Evolutionary conservation across 495 filamentous ascomycete genomes (phyloP), one percentile per base, ranked within the genome.

Genomic region (Tricharina praecox): DNA sequence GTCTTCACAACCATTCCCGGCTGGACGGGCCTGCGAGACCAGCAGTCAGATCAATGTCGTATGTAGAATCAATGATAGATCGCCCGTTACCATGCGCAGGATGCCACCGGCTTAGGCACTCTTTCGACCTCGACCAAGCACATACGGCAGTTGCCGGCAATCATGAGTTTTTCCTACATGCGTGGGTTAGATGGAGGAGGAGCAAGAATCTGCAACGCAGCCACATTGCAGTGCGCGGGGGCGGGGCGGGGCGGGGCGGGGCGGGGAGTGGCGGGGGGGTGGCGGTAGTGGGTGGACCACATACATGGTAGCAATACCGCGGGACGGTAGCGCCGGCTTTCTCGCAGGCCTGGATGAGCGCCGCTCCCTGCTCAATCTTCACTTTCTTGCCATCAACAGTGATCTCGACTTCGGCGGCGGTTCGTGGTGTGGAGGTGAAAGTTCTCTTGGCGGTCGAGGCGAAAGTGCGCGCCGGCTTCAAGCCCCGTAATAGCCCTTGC

Each of bases 121-220:
- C 81, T 73, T 69, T 94, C 92, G 53, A 97, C 90, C 71, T 97
- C 90, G 53, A 97, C 90, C 58, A 97, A 67, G 67, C 90, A 97
- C 90, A 96, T 97, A 68, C 90, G 87, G 64, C 90, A 97, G 66
- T 97, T 97, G 63, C 90, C 90, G 53, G 90, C 90, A 68, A 97
- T 92, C 82, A 92, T 82, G 48, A 97, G 73, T 68, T 97, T 97
- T 64, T 62, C 56, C 56, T 61, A 36, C 43, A 35, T 18, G 61
- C 55, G 45, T 57, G 13, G n/a, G 20, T 15, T 15, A 39, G 20
- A 43, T 21, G 34, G 8, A 4, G 16, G 34, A 32, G 28, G 28
- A 13, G 28, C 28, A 32, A 32, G 28, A 51, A 54, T 67, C 54
- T 66, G 66, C 50, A 47, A 49, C n/a, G 10, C n/a, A 40, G 37